phyloP scores from a whole-genome alignment of 2,329 filamentous ascomycete species.

The Talaromyces sp. region DNA sequence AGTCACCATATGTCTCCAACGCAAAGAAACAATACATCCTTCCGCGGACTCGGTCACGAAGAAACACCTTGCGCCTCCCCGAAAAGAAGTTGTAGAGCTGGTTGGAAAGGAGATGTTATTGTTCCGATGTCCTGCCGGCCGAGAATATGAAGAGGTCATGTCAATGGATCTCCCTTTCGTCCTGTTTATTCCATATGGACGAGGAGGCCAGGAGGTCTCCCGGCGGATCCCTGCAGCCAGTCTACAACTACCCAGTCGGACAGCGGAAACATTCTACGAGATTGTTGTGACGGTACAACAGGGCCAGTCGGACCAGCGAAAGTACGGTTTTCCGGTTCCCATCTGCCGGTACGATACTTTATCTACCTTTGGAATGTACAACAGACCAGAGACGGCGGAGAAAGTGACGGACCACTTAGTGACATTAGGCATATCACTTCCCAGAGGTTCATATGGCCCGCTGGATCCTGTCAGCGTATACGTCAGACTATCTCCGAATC shows the following conservation, averaged over 20 bases:
- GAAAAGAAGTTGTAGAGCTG: constrained; percentile 85
- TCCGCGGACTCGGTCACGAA: constrained; percentile 91
- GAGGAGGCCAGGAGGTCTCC: constrained; percentile 84
- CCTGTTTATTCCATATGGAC: constrained; percentile 92
- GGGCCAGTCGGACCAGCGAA: constrained; percentile 78
- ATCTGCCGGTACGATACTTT: constrained; percentile 92
- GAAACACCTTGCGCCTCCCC: constrained; percentile 81
- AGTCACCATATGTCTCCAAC: constrained; percentile 88
- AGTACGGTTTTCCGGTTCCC: constrained; percentile 86
- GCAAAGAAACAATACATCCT: constrained; percentile 93
- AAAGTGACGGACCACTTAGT: constrained; percentile 85
- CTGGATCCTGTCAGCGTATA: constrained; percentile 93
- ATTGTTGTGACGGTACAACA: constrained; percentile 94
- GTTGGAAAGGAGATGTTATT: constrained; percentile 94
- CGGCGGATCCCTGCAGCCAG: constrained; percentile 88
- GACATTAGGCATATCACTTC: constrained; percentile 84
- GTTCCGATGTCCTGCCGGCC: constrained; percentile 78
- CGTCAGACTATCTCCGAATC: constrained; percentile 88
- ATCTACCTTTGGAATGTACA: constrained; percentile 99
- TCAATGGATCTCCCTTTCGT: constrained; percentile 97
- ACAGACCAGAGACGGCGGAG: constrained; percentile 84
- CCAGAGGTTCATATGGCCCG: constrained; percentile 94
- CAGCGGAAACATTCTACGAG: constrained; percentile 96
- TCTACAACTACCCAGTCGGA: constrained; percentile 82
- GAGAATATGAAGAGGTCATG: constrained; percentile 81